A percentile compares a stretch with the other conserved stretches of the same genome.
phyloP scores from a whole-genome alignment of 164 flowering plant species.

The Cinnamomum micranthum region DNA sequence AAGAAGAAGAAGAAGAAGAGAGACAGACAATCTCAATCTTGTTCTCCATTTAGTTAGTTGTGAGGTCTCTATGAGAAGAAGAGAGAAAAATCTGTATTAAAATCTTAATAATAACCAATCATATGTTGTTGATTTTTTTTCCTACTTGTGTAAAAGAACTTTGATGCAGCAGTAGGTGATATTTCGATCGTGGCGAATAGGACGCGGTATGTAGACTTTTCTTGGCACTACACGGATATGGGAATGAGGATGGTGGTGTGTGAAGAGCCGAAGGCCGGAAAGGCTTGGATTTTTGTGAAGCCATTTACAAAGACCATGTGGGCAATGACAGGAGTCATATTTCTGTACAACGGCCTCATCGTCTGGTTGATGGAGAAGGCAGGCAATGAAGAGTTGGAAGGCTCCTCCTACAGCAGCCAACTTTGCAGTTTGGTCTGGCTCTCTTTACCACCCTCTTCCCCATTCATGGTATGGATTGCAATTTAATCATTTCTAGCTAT shows the following conservation, averaged over 20 bases:
- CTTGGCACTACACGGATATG: slow-evolving; percentile 25
- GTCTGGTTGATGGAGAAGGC: not conserved
- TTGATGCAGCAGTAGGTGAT: slow-evolving; percentile 36
- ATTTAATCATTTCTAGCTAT: too few species aligned
- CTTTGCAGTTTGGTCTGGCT: too few species aligned
- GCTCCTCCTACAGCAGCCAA: not conserved
- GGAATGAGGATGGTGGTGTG: slow-evolving; percentile 20
- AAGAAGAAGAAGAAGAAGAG: too few species aligned
- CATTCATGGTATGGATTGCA: too few species aligned
- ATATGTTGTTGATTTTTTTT: too few species aligned
- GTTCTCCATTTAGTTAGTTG: too few species aligned
- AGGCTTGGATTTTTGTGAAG: slow-evolving; percentile 21
- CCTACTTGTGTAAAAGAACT: slow-evolving; percentile 10
- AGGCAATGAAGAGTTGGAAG: not conserved
- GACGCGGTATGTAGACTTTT: slow-evolving; percentile 19
- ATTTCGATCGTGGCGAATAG: slow-evolving; percentile 23
- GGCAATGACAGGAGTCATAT: slow-evolving; percentile 4
- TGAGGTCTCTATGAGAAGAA: too few species aligned
- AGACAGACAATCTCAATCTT: too few species aligned
- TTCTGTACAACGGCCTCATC: not conserved
- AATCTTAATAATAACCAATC: too few species aligned
- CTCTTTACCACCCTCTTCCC: too few species aligned
- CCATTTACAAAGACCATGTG: slow-evolving; percentile 24
- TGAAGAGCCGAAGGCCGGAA: not conserved
- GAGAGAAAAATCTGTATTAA: too few species aligned